phyloP scores from a whole-genome alignment of 2,329 filamentous ascomycete genomes.

The Fusarium scirpi region DNA sequence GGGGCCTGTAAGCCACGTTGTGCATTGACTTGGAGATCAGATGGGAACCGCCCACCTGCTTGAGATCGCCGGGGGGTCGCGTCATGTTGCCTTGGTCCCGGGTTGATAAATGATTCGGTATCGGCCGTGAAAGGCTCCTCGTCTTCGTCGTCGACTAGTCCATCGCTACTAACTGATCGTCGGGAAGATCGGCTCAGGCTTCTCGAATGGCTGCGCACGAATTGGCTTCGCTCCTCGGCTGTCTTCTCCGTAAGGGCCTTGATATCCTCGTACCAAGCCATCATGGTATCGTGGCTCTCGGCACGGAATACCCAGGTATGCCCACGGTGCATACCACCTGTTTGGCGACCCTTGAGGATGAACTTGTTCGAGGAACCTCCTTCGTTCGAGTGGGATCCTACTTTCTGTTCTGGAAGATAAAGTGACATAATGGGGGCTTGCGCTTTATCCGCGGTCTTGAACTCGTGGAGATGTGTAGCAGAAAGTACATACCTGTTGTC shows the following conservation, averaged over 20 bases:
- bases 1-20: constrained; percentile 83
- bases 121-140: constrained; percentile 71
- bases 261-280: constrained; percentile 96
- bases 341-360: constrained; percentile 95
- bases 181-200: constrained; percentile 77
- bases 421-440: constrained; percentile 96
- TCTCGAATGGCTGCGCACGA: constrained; percentile 84
- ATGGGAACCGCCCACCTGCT: constrained; percentile 97
- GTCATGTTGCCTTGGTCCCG: constrained; percentile 63
- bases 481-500: constrained; percentile 88
- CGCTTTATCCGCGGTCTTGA: constrained; percentile 95
- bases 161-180: constrained; percentile 77
- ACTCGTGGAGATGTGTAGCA: constrained; percentile 96
- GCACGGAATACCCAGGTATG: constrained; percentile 80
- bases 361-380: constrained; percentile 95
- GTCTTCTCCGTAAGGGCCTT: constrained; percentile 88
- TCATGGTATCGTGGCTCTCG: constrained; percentile 90
- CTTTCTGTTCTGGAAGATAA: constrained; percentile 92
- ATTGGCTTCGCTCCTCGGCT: constrained; percentile 87
- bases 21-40: constrained; percentile 86
- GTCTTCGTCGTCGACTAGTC: constrained; percentile 80
- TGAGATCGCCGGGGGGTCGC: constrained; percentile 75
- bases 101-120: constrained; percentile 60
- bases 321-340: constrained; percentile 88
- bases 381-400: constrained; percentile 88